Evolutionary conservation across 2,329 filamentous ascomycete genomes (phyloP), one percentile per base, ranked within the genome.

Genomic region (Scedosporium minutisporum): DNA sequence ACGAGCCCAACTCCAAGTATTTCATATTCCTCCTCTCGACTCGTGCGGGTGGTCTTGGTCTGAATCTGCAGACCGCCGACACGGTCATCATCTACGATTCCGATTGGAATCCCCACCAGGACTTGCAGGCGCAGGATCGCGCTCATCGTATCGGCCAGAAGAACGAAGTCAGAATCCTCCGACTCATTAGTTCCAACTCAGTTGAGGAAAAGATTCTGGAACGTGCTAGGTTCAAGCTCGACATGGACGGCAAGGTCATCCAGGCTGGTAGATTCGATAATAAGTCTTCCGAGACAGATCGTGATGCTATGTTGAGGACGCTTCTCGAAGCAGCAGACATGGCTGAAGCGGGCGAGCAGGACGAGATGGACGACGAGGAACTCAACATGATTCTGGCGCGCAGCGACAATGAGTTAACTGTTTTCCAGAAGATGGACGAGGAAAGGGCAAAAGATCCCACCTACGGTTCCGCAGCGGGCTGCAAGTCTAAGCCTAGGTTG

Each of bases 81-180:
- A 99, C 95, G 1, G 95, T 99, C 78, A 97, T 99, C 76, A 99
- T 99, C 71, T 99, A 97, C 77, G 95, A 99, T 72, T 99, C 95
- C 0, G 95, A 99, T 78, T 99, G 95, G 95, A 99, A 99, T 75
- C 95, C 95, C 72, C 93, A 97, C 73, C 95, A 99, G 76, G 95
- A 99, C 89, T 80, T 99, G 76, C 95, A 99, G 75, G 95, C 95
- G 14, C 95, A 99, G 73, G 95, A 99, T 88, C 95, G 95, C 87
- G 95, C 95, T 57, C 95, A 99, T 86, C 93, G 95, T 89, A 99
- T 99, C 68, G 95, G 95, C 65, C 95, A 99, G 76, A 99, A 99
- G 87, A 99, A 99, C 70, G 95, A 99, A 76, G 95, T 99, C 63
- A 90, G 95, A 69, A 99, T 99, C 73, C 78, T 99, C 64, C 88